Percentiles rank a stretch among this genome's conserved stretches.
These are phyloP conservation scores for Zopfochytrium polystomum DNA, from an alignment of 371 early-diverging fungal genomes.

Conservation along the genomic window DNA sequence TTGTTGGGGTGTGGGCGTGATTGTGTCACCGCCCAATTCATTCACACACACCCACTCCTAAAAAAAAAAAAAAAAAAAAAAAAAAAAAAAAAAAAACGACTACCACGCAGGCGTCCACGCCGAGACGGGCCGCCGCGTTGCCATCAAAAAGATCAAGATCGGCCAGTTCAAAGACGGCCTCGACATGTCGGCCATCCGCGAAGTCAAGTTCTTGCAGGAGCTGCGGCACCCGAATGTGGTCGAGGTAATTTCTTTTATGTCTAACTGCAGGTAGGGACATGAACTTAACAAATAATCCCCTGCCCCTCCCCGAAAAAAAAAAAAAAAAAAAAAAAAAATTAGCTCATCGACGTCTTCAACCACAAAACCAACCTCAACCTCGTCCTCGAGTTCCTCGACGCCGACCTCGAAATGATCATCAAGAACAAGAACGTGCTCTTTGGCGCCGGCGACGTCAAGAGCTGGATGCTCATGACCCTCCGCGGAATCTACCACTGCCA, in stretches of 20 bases:
- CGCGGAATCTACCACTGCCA: conserved; percentile 94
- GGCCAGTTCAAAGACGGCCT: conserved; percentile 79
- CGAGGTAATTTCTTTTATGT: conserved; percentile 51
- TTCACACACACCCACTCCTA: not conserved
- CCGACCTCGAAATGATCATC: conserved; percentile 97
- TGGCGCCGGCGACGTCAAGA: conserved; percentile 96
- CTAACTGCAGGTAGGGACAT: not conserved
- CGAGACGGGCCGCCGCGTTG: conserved; percentile 50
- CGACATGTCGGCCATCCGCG: conserved; percentile 95
- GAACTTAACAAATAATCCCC: not conserved
- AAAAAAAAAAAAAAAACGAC: too few relatives aligned
- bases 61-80: too few relatives aligned
- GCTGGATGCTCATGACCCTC: conserved; percentile 97
- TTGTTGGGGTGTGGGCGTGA: conserved; percentile 5
- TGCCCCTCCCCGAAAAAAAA: too few relatives aligned
- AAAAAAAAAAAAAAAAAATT: too few relatives aligned
- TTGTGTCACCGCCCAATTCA: not conserved
- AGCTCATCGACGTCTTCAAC: conserved; percentile 92
- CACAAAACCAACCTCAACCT: conserved; percentile 91
- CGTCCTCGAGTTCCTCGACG: conserved; percentile 93
- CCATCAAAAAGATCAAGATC: conserved; percentile 95
- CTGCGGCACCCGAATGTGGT: conserved; percentile 89
- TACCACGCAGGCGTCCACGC: conserved; percentile 9
- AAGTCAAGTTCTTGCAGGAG: conserved; percentile 95
- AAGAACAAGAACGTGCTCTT: conserved; percentile 91